These are phyloP conservation scores for Takashimella koratensis DNA, from an alignment of 1,284 basidiomycete species.

Conservation along the genomic window DNA sequence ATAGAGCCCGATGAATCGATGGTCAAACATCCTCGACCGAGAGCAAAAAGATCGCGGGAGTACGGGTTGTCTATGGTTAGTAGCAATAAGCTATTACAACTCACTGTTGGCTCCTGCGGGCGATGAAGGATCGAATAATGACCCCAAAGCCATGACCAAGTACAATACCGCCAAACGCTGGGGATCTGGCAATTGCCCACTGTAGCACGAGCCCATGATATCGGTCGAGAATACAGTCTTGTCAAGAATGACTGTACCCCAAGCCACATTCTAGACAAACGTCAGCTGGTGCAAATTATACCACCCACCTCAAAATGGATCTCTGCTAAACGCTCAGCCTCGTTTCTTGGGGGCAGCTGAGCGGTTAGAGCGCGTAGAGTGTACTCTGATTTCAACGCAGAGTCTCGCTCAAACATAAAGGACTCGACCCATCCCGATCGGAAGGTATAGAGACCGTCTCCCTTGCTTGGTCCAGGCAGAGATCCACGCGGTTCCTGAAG, in stretches of 20 bases:
- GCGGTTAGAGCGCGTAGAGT: conserved; percentile 5
- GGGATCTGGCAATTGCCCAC: conserved; percentile 1
- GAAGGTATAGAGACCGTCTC: conserved; percentile 8
- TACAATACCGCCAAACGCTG: conserved; percentile 17
- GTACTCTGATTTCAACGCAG: conserved; percentile 6
- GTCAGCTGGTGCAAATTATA: neutral
- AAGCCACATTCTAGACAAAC: conserved; percentile 10
- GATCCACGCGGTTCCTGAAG: neutral
- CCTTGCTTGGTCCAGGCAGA: neutral
- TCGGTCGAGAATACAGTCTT: conserved; percentile 5
- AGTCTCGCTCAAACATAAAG: conserved; percentile 13
- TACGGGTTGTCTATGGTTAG: conserved; percentile 5
- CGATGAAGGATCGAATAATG: conserved; percentile 14
- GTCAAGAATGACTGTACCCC: conserved; percentile 13
- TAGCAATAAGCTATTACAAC: neutral
- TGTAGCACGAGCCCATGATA: conserved; percentile 9
- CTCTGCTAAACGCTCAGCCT: conserved; percentile 7
- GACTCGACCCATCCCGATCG: conserved; percentile 15
- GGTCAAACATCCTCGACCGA: conserved; percentile 14
- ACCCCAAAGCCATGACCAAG: conserved; percentile 14
- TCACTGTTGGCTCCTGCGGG: conserved; percentile 6
- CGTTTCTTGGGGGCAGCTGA: conserved; percentile 9
- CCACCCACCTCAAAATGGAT: conserved; percentile 13
- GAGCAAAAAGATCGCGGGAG: conserved; percentile 15
- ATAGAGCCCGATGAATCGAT: conserved; percentile 14